These are phyloP conservation scores for Hanseniaspora lindneri DNA, from an alignment of 805 yeast genomes.

Conservation along the genomic window DNA sequence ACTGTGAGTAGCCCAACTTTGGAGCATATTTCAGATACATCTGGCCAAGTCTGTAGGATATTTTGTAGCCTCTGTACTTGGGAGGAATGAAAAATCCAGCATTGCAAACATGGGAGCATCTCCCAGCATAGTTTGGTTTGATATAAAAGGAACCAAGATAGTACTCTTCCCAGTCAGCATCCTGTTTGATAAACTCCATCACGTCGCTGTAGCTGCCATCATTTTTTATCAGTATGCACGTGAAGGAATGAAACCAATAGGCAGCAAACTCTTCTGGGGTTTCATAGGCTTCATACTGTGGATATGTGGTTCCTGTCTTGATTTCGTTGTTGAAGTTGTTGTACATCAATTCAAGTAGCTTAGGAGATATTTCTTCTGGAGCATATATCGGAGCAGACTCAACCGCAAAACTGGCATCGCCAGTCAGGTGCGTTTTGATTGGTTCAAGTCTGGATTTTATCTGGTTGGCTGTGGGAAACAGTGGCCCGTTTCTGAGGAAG, in stretches of 20 bases:
- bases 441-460: slow-evolving; percentile 30
- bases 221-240: slow-evolving; percentile 48
- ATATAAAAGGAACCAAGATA: slow-evolving; percentile 67
- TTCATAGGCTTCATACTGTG: slow-evolving; percentile 35
- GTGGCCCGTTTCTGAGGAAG: slow-evolving; percentile 28
- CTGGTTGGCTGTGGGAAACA: slow-evolving; percentile 24
- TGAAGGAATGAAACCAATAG: slow-evolving; percentile 59
- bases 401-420: slow-evolving; percentile 36
- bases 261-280: slow-evolving; percentile 41
- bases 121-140: slow-evolving; percentile 77
- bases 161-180: slow-evolving; percentile 32
- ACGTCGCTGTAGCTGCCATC: slow-evolving; percentile 22
- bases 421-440: slow-evolving; percentile 31
- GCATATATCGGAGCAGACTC: slow-evolving; percentile 52
- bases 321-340: slow-evolving; percentile 52
- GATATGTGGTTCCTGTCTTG: slow-evolving; percentile 66
- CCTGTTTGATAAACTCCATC: slow-evolving; percentile 19
- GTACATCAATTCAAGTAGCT: slow-evolving; percentile 37
- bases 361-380: slow-evolving; percentile 38
- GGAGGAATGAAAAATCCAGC: slow-evolving; percentile 71
- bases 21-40: slow-evolving; percentile 65
- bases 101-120: slow-evolving; percentile 79
- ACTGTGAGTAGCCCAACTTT: slow-evolving; percentile 60
- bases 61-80: slow-evolving; percentile 47
- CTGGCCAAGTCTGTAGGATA: slow-evolving; percentile 61